Base-by-base conservation (phyloP, 2,329 filamentous ascomycete genomes). In the Sarocladium strictum region DNA sequence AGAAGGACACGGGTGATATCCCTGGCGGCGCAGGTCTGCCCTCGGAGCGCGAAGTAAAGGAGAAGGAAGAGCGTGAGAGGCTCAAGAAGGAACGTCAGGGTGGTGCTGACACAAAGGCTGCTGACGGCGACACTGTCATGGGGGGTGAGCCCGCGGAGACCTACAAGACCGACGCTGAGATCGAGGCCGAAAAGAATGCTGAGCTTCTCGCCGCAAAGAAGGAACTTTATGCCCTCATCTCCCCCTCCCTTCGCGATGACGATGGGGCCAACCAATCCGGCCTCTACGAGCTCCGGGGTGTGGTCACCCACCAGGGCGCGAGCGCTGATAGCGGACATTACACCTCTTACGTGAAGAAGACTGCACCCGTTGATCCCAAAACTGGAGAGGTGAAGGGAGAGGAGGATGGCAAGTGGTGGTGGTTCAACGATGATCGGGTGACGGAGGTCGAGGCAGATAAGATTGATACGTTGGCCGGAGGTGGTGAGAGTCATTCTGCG, bases 381-480 rank as follows among this genome's bases (percentile, higher is more conserved):
- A 89, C 86, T 19, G 90, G 89, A 61, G 89, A 90, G 75, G 23
- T 38, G 19, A 77, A 83, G 64, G 84, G 82, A 54, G 84, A 88
- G 65, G 90, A 96, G 66, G 90, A 96, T 66, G 91, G 89, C 62
- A 96, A 91, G 64, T 99, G 94, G 94, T 99, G 94, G 93, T 99
- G 94, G 93, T 99, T 99, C 80, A 97, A 99, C 70, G 94, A 99
- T 65, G 93, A 99, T 67, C 95, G 91, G 75, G 94, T 99, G 32
- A 85, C 87, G 14, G 94, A 99, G 75, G 94, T 99, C 26, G 84
- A 90, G 15, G 77, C 83, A 24, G 93, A 97, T 63, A 94, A 96
- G 76, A 95, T 99, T 61, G 89, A 93, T 67, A 87, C 86, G 3
- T 79, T 99, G 53, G 82, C 91, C 52, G 95, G 94, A 56, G 94